These are phyloP conservation scores for Calendula officinalis DNA, from an alignment of 129 eudicot genomes.

Conservation along the genomic window DNA sequence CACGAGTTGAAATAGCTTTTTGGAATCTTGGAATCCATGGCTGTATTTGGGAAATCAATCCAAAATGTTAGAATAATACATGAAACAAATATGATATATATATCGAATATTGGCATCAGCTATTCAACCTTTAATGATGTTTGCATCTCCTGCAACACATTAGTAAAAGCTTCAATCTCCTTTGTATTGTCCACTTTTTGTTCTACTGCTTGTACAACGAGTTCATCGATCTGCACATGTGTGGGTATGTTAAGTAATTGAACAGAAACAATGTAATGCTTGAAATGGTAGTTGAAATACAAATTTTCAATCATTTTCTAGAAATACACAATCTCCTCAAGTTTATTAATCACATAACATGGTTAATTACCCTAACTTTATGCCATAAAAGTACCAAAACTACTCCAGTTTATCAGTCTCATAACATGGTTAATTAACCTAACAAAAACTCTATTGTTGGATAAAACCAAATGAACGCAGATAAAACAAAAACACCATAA, in stretches of 20 bases:
- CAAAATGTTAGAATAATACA: constrained; percentile 8
- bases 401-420: constrained; percentile 7
- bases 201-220: constrained; percentile 73
- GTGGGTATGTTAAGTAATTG: no score
- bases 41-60: constrained; percentile 39
- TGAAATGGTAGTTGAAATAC: not conserved
- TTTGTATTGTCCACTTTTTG: constrained; percentile 42
- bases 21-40: constrained; percentile 80
- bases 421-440: not conserved
- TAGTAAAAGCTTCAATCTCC: constrained; percentile 69
- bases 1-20: constrained; percentile 38
- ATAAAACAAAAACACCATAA: not conserved
- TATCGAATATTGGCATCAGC: constrained; percentile 2
- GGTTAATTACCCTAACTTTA: not conserved
- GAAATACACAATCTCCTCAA: not conserved
- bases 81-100: not conserved
- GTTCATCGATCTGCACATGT: constrained; percentile 80
- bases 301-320: not conserved
- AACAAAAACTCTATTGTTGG: constrained; percentile 7
- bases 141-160: constrained; percentile 58
- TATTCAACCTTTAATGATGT: constrained; percentile 64
- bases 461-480: not conserved
- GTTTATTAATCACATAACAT: constrained; percentile 1
- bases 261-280: no score
- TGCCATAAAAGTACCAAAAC: not conserved